These are phyloP conservation scores for Elsinoe australis DNA, from an alignment of 2,329 filamentous ascomycete genomes.

Conservation along the genomic window DNA sequence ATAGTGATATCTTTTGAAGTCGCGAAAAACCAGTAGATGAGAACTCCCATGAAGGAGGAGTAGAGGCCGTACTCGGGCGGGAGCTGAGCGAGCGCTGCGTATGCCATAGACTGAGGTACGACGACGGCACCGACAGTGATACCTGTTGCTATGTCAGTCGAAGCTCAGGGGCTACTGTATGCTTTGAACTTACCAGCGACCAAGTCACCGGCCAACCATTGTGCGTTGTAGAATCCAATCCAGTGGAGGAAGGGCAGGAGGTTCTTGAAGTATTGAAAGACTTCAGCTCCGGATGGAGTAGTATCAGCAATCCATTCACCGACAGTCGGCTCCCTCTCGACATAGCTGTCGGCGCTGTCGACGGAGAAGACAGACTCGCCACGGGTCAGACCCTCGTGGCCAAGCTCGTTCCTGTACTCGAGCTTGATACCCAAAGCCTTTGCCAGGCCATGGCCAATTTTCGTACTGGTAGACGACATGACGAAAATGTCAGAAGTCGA, in stretches of 20 bases:
- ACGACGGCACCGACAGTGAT: constrained; percentile 71
- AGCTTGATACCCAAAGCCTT: constrained; percentile 78
- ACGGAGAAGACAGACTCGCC: constrained; percentile 74
- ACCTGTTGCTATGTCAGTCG: constrained; percentile 35
- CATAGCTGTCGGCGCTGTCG: constrained; percentile 65
- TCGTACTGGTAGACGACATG: constrained; percentile 39
- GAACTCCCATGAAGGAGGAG: constrained; percentile 90
- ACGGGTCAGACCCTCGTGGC: constrained; percentile 57
- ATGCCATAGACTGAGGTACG: constrained; percentile 96
- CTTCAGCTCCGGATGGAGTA: constrained; percentile 49
- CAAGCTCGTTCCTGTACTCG: constrained; percentile 54
- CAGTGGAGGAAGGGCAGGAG: constrained; percentile 87
- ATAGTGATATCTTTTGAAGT: constrained; percentile 99
- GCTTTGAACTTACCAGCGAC: constrained; percentile 61
- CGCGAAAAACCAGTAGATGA: constrained; percentile 96
- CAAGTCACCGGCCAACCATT: constrained; percentile 84
- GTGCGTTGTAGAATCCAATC: constrained; percentile 79
- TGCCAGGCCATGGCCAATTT: constrained; percentile 65
- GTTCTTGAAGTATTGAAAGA: constrained; percentile 55
- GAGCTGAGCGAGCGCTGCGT: constrained; percentile 76
- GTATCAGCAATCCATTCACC: constrained; percentile 62
- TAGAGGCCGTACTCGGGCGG: constrained; percentile 78
- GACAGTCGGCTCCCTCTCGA: constrained; percentile 72
- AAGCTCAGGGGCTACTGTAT: constrained; percentile 15
- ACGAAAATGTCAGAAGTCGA: constrained; percentile 25